Conservation (phyloP, 495 filamentous ascomycete genomes). For the Massariosphaeria phaeospora region DNA sequence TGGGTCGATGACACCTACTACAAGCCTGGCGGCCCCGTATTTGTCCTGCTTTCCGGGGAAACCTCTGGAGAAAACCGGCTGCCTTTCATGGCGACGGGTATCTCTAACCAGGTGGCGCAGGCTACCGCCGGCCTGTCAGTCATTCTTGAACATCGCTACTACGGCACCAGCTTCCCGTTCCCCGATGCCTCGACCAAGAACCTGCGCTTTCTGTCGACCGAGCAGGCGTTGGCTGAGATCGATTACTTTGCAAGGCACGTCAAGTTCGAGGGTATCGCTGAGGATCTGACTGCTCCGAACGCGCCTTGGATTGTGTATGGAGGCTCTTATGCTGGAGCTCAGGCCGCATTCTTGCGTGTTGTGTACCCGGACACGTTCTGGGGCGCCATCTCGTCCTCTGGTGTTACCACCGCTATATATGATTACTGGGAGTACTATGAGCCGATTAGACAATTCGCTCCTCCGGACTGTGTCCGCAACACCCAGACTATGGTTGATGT, state of each 20-base stretch:
- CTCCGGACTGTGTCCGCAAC: slow-evolving; percentile 50
- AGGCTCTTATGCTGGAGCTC: slow-evolving; percentile 68
- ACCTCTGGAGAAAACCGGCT: slow-evolving; percentile 52
- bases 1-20: slow-evolving; percentile 68
- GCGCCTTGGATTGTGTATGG: slow-evolving; percentile 68
- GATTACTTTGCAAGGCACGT: slow-evolving; percentile 67
- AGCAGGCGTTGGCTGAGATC: slow-evolving; percentile 67
- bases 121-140: slow-evolving; percentile 66
- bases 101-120: slow-evolving; percentile 56
- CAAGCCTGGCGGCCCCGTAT: slow-evolving; percentile 63
- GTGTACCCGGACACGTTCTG: slow-evolving; percentile 65
- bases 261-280: slow-evolving; percentile 58
- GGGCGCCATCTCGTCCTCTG: slow-evolving; percentile 66
- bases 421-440: slow-evolving; percentile 68
- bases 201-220: slow-evolving; percentile 68
- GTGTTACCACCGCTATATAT: slow-evolving; percentile 64
- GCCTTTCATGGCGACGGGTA: slow-evolving; percentile 64
- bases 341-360: slow-evolving; percentile 64
- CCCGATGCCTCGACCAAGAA: slow-evolving; percentile 51
- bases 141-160: slow-evolving; percentile 56
- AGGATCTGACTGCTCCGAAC: slow-evolving; percentile 52
- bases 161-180: slow-evolving; percentile 26
- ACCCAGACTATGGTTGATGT: slow-evolving; percentile 57
- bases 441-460: slow-evolving; percentile 55
- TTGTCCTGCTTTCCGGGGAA: slow-evolving; percentile 65